Base-by-base conservation (phyloP, 2,329 filamentous ascomycete genomes). In the Onygenales sp. region DNA sequence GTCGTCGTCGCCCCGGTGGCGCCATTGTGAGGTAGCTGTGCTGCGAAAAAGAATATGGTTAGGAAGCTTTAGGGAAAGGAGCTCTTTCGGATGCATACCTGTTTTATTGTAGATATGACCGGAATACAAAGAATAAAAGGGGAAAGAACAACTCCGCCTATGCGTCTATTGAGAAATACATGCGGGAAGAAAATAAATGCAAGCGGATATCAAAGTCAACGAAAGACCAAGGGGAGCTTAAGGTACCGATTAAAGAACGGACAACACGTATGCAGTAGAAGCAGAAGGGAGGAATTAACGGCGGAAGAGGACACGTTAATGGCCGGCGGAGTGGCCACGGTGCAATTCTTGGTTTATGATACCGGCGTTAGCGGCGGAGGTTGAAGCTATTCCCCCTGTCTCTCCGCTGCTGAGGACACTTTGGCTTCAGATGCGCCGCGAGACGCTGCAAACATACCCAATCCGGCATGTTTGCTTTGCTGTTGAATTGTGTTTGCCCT, bases 1-100 rank as follows among this genome's bases (percentile, higher is more conserved):
- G 66, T 67, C 74, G 73, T 59, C 64, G 70, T 52, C 64, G 62
- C 56, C 75, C 74, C 52, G 73, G 72, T 8, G 72, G 72, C 57
- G 71, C 68, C 75, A 77, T 77, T 59, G 53, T 64, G 60, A 51
- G 42, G 49, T 14, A 49, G 47, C 13, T 17, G 11, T 31, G 4
- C 21, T 49, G 13, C 32, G 40, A 14, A 31, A 3, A 2, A 21
- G 17, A n/a, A 34, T 36, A 27, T 32, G 11, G 31, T 46, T 34
- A 46, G 31, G 32, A 31, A 17, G 7, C 27, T 37, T 34, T 14
- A 43, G 40, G 21, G n/a, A 11, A 34, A 49, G 17, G 6, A 17
- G n/a, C 13, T 10, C 17, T 34, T 39, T 33, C n/a, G n/a, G 21
- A 13, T 11, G 10, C 27, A 27, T 27, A 27, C 21, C 21, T 27